Base-by-base conservation (phyloP, 371 early-diverging fungal genomes). In the Encephalitozoon hellem region DNA sequence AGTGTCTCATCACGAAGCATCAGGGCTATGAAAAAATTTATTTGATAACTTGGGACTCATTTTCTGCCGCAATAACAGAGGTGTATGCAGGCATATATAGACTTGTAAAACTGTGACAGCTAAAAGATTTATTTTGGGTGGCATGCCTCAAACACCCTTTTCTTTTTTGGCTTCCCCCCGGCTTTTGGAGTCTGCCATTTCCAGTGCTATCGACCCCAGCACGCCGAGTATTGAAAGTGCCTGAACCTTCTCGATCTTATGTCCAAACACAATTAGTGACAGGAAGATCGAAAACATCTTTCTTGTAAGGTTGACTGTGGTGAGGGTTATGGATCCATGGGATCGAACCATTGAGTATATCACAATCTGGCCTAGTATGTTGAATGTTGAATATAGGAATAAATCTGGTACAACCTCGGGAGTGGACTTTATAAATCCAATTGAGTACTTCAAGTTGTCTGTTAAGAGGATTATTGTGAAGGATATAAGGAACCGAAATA, bases 331-430 rank as follows among this genome's bases (percentile, higher is more conserved):
- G 71, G 93, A 89, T 12, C 96, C 97, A 84, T 91, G 94, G 12
- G 88, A 87, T 72, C 90, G 90, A 32, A 97, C 87, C 64, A 92
- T 91, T 84, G 92, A 91, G 86, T 93, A 97, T 67, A 97, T 92
- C 81, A 95, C 93, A 85, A 90, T 89, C 86, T 96, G 96, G n/a
- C 97, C 97, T 26, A 94, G 38, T 1, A 94, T 91, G 30, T 96
- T 95, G 79, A 91, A 91, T 15, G 92, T 74, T 9, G 91, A 90
- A 86, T 92, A 94, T 69, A 92, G 78, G 21, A 91, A 67, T 18
- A 97, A 88, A 82, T 95, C 94, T 23, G 83, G 74, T 45, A 91
- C 83, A 5, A 92, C 90, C 11, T 86, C 87, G 2, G 94, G 93
- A 69, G 93, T 89, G 4, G 84, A 79, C 5, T 82, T 69, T 67